Base-by-base conservation (phyloP, 306 rosid species). In the Citrullus mucosospermus region DNA sequence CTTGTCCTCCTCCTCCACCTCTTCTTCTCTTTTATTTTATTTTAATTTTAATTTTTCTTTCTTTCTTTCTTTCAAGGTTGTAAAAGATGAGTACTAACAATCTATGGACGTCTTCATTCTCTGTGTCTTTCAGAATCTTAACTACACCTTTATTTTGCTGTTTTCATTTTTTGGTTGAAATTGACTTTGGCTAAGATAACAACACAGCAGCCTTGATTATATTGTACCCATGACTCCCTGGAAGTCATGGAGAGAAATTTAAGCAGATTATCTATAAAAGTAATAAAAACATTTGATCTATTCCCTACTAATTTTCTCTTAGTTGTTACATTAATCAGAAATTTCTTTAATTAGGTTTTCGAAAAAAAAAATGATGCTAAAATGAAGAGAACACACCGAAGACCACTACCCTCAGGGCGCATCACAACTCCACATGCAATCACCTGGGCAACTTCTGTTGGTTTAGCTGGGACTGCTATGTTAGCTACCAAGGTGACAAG, bases 371-470 rank as follows among this genome's bases (percentile, higher is more conserved):
- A 92, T 85, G 98, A 92, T 86, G 97, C 92, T 61, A 89, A 87
- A 87, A 95, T 92, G 98, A 95, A 86, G 84, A 91, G 98, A 85
- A 95, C 97, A 1, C 80, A 48, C 79, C 79, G 60, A 65, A 89
- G 98, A 87, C 97, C 98, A 25, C 87, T 95, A 54, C 98, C 98
- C 72, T 91, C 98, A 5, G 97, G 96, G 28, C 93, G 98, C 84
- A 89, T 95, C 78, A 82, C 97, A 32, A 60, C 39, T 66, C 85
- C 92, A 78, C 98, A 95, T 84, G 98, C 97, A 11, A 78, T 86
- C 66, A 73, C 85, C 67, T 92, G 92, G 93, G 98, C 97, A 79
- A 85, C 88, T 56, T 56, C 88, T 65, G 86, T 86, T 78, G 98
- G 97, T 80, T 76, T 95, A 82, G 89, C 80, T 43, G 98, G 98